phyloP scores from a whole-genome alignment of 306 rosid genomes.

The Echinosophora koreensis region DNA sequence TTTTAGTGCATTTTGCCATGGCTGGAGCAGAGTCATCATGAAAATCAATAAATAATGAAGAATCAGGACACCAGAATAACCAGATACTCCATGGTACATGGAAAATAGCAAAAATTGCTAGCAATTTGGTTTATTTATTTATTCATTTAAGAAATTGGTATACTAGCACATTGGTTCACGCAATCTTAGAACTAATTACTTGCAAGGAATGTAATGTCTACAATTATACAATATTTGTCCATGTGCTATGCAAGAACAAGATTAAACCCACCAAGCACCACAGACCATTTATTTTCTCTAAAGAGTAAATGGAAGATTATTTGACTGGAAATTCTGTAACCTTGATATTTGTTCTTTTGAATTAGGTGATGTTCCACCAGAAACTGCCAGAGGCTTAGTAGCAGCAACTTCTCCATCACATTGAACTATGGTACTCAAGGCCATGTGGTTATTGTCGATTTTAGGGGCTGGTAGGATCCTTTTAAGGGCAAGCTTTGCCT shows the following conservation, averaged over 20 bases:
- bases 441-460: constrained; percentile 57
- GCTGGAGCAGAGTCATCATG: constrained; percentile 24
- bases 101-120: neutral
- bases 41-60: constrained; percentile 35
- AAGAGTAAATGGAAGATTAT: constrained; percentile 31
- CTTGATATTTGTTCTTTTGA: constrained; percentile 80
- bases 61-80: neutral
- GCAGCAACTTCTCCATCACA: constrained; percentile 63
- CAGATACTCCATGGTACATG: constrained; percentile 9
- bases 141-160: constrained; percentile 28
- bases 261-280: constrained; percentile 31
- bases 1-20: constrained; percentile 27
- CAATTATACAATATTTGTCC: constrained; percentile 28
- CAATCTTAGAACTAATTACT: constrained; percentile 35
- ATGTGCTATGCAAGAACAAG: constrained; percentile 27
- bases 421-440: constrained; percentile 56
- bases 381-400: constrained; percentile 67
- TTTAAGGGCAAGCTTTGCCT: constrained; percentile 97
- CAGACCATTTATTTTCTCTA: constrained; percentile 20
- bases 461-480: constrained; percentile 62
- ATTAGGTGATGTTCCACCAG: constrained; percentile 60
- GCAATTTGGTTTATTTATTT: constrained; percentile 15
- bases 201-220: constrained; percentile 18
- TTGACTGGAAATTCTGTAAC: constrained; percentile 52
- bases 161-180: constrained; percentile 2